phyloP scores from a whole-genome alignment of 202 grass and related monocot species.

The Carex arenaria region DNA sequence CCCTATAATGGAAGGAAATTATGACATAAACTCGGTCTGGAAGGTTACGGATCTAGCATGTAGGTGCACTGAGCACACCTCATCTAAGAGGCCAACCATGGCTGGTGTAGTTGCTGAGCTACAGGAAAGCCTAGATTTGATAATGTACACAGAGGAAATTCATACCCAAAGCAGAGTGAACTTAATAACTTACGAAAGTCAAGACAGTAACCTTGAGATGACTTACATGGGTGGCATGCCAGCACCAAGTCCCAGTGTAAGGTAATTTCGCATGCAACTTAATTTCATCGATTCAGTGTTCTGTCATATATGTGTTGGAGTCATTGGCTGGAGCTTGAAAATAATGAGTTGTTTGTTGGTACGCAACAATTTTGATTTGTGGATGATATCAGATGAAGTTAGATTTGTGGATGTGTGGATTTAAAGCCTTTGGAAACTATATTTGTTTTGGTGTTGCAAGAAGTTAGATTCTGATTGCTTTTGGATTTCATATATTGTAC shows the following conservation, averaged over 20 bases:
- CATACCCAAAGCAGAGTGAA: neutral
- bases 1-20: neutral
- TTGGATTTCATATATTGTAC: too few species aligned
- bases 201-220: conserved; percentile 28
- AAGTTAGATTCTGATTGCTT: too few species aligned
- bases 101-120: conserved; percentile 24
- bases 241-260: conserved; percentile 25
- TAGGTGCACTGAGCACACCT: conserved; percentile 26
- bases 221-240: conserved; percentile 8
- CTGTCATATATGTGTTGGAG: neutral
- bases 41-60: conserved; percentile 34
- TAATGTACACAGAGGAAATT: neutral
- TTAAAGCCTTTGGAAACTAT: too few species aligned
- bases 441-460: too few species aligned
- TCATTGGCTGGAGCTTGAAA: neutral
- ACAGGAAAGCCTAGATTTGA: conserved; percentile 36
- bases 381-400: too few species aligned
- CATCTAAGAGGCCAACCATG: conserved; percentile 39
- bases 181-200: conserved; percentile 6
- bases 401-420: too few species aligned
- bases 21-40: conserved; percentile 29
- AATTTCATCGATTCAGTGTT: neutral
- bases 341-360: too few species aligned
- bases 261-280: conserved; percentile 8
- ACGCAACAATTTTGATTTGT: too few species aligned